Evolutionary conservation across 306 rosid species (phyloP), one percentile per base, ranked within the genome.

Genomic region (Dryas drummondii): DNA sequence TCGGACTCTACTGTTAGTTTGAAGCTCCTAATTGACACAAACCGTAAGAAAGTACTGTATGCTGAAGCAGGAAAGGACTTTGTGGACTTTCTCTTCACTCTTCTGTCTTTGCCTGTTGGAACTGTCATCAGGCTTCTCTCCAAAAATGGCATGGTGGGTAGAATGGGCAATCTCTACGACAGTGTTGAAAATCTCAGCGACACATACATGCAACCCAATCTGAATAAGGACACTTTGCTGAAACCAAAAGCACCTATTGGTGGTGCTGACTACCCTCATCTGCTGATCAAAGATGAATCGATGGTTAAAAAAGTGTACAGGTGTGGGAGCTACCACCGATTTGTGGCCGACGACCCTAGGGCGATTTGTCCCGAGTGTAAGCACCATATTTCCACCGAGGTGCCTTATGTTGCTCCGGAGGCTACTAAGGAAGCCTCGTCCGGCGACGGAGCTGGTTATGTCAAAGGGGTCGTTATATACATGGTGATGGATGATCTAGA

Each of bases 11-110:
- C 71, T 48, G 9, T 82, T 49, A 76, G 61, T 8, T 1, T 85
- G 14, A 89, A 85, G 37, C 85, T 88, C 50, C 74, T 88, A 0
- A 54, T 88, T 0, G 88, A 90, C 61, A n/a, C 71, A 3, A 83
- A 76, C 7, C 12, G 63, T 0, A 7, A 83, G 0, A 84, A 47
- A 73, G 79, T 88, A 7, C 57, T 86, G 0, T 88, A 72, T 5
- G 96, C 86, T 0, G 91, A 90, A 78, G 86, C 90, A 0, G 81
- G 86, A 0, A 90, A 90, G 17, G 58, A 60, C 3, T 85, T 88
- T 0, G 9, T 79, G 7, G 90, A 85, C 55, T 85, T 91, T 42
- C 83, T 91, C 1, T 74, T 88, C 11, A 66, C 51, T 14, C 19
- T 87, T 2, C 70, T 85, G 0, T 8, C 86, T 0, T 44, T 91